Percentiles rank a stretch among this genome's conserved stretches.
Evolutionary conservation across 225 moss, liverwort and hornwort species (phyloP).

Genomic region (Polytrichum commune): DNA sequence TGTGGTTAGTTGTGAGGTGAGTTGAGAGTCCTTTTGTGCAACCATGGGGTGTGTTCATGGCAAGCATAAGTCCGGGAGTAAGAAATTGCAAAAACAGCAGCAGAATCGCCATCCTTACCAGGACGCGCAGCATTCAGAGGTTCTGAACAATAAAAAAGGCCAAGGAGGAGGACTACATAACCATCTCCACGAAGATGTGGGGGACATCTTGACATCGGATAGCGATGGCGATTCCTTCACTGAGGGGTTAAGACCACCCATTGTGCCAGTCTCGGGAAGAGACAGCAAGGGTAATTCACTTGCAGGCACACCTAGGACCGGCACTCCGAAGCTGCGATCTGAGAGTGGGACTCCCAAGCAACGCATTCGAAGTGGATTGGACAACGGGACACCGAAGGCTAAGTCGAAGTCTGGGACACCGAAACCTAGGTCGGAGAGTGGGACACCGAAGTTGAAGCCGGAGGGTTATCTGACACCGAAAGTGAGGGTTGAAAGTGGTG

Average conservation of each 20-base stretch:
- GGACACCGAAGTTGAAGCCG: slow-evolving; percentile 35
- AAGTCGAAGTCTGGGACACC: slow-evolving; percentile 36
- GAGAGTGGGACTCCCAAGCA: slow-evolving; percentile 29
- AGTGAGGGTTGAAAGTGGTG: slow-evolving; percentile 15
- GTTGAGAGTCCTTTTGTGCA: slow-evolving; percentile 6
- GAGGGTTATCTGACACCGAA: slow-evolving; percentile 27
- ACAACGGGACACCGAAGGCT: slow-evolving; percentile 22
- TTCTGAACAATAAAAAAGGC: too few species aligned
- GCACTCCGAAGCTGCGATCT: slow-evolving; percentile 29
- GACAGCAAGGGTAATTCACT: slow-evolving; percentile 44
- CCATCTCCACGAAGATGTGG: slow-evolving; percentile 21
- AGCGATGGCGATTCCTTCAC: slow-evolving; percentile 37
- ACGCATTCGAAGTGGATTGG: slow-evolving; percentile 2
- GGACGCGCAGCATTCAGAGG: too few species aligned
- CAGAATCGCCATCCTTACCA: not conserved
- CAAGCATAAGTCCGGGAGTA: slow-evolving; percentile 29
- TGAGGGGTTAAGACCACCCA: slow-evolving; percentile 13
- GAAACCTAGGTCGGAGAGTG: slow-evolving; percentile 21
- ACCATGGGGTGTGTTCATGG: slow-evolving; percentile 66
- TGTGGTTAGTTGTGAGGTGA: too few species aligned
- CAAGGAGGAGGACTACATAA: not conserved
- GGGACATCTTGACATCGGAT: slow-evolving; percentile 42
- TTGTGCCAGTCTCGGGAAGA: slow-evolving; percentile 24
- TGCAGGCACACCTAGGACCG: slow-evolving; percentile 32
- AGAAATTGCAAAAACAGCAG: slow-evolving; percentile 22